Evolutionary conservation across 2,329 filamentous ascomycete species (phyloP).

Genomic region (Penicillium sp.): DNA sequence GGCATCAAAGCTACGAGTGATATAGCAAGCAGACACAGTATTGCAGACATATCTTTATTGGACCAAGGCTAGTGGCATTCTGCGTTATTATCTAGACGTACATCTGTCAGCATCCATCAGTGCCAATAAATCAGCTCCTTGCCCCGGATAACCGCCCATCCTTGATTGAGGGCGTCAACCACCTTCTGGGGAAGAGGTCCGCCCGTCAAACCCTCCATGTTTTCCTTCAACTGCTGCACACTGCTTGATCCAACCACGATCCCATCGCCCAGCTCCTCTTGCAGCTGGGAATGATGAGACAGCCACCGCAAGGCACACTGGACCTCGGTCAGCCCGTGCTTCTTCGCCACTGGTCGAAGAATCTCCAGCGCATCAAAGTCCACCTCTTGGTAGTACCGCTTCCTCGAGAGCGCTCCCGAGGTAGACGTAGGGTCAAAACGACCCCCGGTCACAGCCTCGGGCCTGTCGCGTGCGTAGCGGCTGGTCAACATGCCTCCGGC

Average conservation of each 20-base stretch:
- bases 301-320: constrained; percentile 50
- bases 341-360: constrained; percentile 36
- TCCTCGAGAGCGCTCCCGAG: constrained; percentile 40
- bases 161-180: constrained; percentile 38
- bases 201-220: constrained; percentile 40
- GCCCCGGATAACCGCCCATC: constrained; percentile 35
- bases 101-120: too few species aligned
- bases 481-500: constrained; percentile 49
- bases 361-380: constrained; percentile 47
- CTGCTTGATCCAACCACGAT: constrained; percentile 43
- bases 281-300: constrained; percentile 43
- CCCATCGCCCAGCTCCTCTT: constrained; percentile 34
- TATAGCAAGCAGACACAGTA: too few species aligned
- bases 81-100: too few species aligned
- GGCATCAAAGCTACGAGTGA: too few species aligned
- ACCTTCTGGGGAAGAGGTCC: constrained; percentile 42
- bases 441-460: too few species aligned
- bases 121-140: constrained; percentile 36
- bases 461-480: constrained; percentile 35
- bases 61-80: too few species aligned
- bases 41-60: too few species aligned
- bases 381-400: constrained; percentile 43
- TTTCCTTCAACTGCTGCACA: constrained; percentile 39
- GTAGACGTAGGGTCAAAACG: constrained; percentile 36
- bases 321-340: constrained; percentile 43